A percentile compares a stretch with the other conserved stretches of the same genome.
These are phyloP conservation scores for Starmerella stigmatis DNA, from an alignment of 805 yeast species.

Conservation along the genomic window DNA sequence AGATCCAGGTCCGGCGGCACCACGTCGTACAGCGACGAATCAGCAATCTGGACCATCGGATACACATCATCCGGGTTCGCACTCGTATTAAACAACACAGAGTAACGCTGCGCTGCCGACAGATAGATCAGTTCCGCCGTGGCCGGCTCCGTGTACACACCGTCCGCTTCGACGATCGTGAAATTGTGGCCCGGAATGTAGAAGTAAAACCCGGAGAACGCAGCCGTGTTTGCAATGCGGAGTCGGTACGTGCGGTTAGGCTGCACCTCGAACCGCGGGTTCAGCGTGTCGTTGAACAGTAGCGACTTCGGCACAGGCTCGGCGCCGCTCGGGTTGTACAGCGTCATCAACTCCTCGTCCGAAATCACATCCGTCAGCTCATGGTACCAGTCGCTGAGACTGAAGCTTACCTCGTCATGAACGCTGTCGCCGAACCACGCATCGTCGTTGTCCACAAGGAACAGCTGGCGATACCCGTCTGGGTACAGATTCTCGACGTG, in stretches of 20 bases:
- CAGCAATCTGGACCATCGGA: slow-evolving; percentile 74
- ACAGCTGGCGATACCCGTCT: slow-evolving; percentile 57
- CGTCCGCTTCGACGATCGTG: slow-evolving; percentile 86
- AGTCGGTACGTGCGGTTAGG: slow-evolving; percentile 79
- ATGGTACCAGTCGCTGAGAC: slow-evolving; percentile 86
- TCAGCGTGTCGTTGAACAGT: slow-evolving; percentile 67
- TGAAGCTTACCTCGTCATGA: slow-evolving; percentile 65
- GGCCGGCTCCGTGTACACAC: slow-evolving; percentile 69
- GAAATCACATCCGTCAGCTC: slow-evolving; percentile 41
- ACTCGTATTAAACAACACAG: slow-evolving; percentile 68
- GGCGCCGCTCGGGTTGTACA: slow-evolving; percentile 92
- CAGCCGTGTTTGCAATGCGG: slow-evolving; percentile 76
- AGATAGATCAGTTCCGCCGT: slow-evolving; percentile 63
- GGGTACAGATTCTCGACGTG: slow-evolving; percentile 84
- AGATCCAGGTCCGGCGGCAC: slow-evolving; percentile 53
- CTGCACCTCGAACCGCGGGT: slow-evolving; percentile 42
- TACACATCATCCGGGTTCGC: slow-evolving; percentile 50
- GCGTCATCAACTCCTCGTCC: slow-evolving; percentile 45
- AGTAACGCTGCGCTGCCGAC: slow-evolving; percentile 86
- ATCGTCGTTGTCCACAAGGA: slow-evolving; percentile 61
- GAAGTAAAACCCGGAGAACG: slow-evolving; percentile 81
- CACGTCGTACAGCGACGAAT: slow-evolving; percentile 70
- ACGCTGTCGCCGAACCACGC: slow-evolving; percentile 52
- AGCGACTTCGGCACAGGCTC: slow-evolving; percentile 87
- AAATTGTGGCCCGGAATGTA: slow-evolving; percentile 81